Evolutionary conservation across 1,284 basidiomycete genomes (phyloP).

Genomic region (Ustilago sp.): DNA sequence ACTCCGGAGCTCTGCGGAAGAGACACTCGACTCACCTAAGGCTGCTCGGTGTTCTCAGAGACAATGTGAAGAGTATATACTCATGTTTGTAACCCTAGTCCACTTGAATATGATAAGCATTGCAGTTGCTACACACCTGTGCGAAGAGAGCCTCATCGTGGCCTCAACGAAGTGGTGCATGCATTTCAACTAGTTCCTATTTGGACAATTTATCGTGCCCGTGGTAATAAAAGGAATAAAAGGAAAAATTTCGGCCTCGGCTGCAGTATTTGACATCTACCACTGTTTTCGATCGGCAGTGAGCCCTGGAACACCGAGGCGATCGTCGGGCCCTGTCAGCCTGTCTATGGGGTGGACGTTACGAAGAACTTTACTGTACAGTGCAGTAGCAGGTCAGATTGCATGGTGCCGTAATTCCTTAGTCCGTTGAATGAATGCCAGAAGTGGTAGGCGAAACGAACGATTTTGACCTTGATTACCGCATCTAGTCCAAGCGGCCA

Average conservation of each 20-base stretch:
- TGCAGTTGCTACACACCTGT: too few species aligned
- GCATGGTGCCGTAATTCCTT: neutral
- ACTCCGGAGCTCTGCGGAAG: too few species aligned
- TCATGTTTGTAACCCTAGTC: too few species aligned
- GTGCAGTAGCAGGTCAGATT: neutral
- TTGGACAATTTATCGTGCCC: too few species aligned
- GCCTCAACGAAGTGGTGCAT: too few species aligned
- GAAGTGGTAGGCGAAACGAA: neutral
- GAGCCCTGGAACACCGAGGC: neutral
- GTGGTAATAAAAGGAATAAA: neutral
- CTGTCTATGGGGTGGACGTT: neutral
- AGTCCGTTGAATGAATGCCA: neutral
- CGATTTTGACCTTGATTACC: neutral
- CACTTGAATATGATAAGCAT: too few species aligned
- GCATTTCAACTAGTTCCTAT: too few species aligned
- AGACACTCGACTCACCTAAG: too few species aligned
- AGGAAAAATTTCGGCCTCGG: slow-evolving; percentile 5
- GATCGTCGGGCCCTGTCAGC: too few species aligned
- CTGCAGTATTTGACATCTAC: slow-evolving; percentile 24
- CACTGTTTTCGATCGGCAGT: neutral
- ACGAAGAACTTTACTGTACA: neutral
- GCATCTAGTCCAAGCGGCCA: neutral
- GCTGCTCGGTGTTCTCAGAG: too few species aligned
- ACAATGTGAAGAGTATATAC: too few species aligned
- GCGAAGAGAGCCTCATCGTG: too few species aligned